phyloP scores from a whole-genome alignment of 2,329 filamentous ascomycete species.

The Arachnomyces sp. region DNA sequence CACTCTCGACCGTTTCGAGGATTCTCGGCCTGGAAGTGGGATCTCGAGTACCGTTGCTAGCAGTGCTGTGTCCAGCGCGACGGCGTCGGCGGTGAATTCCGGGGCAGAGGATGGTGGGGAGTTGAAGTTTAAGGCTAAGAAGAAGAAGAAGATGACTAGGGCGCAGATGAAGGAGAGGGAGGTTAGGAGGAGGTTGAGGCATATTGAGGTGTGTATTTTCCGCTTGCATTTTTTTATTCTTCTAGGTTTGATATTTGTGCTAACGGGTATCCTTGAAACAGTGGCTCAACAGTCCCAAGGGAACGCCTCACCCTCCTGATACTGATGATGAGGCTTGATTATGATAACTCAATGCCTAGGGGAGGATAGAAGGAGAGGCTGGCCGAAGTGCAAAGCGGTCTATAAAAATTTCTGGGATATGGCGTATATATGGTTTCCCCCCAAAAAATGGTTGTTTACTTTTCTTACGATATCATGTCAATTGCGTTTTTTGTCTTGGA shows the following conservation, averaged over 20 bases:
- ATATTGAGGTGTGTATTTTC: constrained; percentile 52
- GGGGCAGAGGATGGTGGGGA: constrained; percentile 67
- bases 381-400: too few species aligned
- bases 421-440: neutral
- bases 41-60: constrained; percentile 52
- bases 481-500: too few species aligned
- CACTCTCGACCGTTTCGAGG: constrained; percentile 77
- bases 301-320: constrained; percentile 66
- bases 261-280: constrained; percentile 37
- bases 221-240: neutral
- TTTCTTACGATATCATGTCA: neutral
- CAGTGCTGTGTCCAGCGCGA: constrained; percentile 49
- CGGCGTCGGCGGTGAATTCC: constrained; percentile 61
- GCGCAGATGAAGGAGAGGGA: constrained; percentile 93
- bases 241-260: constrained; percentile 2
- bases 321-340: constrained; percentile 61
- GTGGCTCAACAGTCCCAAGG: constrained; percentile 74
- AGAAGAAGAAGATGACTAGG: constrained; percentile 98
- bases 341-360: too few species aligned
- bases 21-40: constrained; percentile 50
- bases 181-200: constrained; percentile 73
- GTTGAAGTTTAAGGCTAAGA: constrained; percentile 81
- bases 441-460: constrained; percentile 6
- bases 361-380: too few species aligned
- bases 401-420: neutral